phyloP scores from a whole-genome alignment of 1,284 basidiomycete genomes.

The Marasmius fiardii region DNA sequence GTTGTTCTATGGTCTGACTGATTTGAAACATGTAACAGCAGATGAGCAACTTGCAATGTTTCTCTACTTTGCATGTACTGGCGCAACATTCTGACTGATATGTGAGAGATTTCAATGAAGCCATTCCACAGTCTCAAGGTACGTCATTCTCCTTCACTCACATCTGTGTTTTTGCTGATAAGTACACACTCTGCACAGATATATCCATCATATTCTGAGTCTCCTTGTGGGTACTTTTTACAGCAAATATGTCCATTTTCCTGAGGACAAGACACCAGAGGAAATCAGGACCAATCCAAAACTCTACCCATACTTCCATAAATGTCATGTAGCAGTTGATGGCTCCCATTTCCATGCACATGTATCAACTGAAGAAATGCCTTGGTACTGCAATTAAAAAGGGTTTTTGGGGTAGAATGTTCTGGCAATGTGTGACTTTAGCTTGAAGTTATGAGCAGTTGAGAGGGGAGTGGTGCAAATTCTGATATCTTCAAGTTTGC shows the following conservation, averaged over 20 bases:
- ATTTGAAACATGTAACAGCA: too few relatives aligned
- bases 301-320: slow-evolving; percentile 24
- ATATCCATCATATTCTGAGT: too few relatives aligned
- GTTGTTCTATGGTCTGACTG: too few relatives aligned
- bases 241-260: not conserved
- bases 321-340: slow-evolving; percentile 23
- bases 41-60: too few relatives aligned
- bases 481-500: slow-evolving; percentile 9
- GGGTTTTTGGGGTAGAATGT: slow-evolving; percentile 15
- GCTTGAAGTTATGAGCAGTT: slow-evolving; percentile 9
- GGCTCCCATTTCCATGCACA: slow-evolving; percentile 15
- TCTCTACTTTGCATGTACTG: too few relatives aligned
- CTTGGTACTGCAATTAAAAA: slow-evolving; percentile 13
- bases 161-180: too few relatives aligned
- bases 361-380: not conserved
- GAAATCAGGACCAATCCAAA: slow-evolving; percentile 18
- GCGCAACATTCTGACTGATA: too few relatives aligned
- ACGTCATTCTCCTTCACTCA: too few relatives aligned
- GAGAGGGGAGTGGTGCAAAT: slow-evolving; percentile 11
- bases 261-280: not conserved
- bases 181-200: too few relatives aligned
- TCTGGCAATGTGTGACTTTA: slow-evolving; percentile 14
- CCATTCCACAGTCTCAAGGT: too few relatives aligned
- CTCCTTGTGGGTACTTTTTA: too few relatives aligned
- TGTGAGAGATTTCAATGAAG: too few relatives aligned